A percentile compares a stretch with the other conserved stretches of the same genome.
These are phyloP conservation scores for Botrytis porri DNA, from an alignment of 2,329 filamentous ascomycete genomes.

Conservation along the genomic window DNA sequence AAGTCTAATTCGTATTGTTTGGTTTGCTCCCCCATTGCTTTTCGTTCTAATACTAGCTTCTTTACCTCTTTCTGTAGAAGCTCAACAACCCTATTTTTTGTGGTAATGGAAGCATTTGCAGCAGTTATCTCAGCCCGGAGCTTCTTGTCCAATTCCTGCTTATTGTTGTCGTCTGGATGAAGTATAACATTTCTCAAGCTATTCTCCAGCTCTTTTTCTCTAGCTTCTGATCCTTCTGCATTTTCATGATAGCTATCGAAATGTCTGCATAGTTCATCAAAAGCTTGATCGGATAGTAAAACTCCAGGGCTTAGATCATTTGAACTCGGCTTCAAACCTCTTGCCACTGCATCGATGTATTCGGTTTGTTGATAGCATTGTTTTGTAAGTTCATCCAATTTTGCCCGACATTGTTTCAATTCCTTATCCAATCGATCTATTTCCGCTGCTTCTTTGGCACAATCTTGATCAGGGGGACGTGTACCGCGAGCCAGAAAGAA, in stretches of 20 bases:
- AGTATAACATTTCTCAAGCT: not conserved
- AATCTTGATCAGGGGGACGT: not conserved
- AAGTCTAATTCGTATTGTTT: not conserved
- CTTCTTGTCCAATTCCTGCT: not conserved
- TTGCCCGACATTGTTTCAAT: not conserved
- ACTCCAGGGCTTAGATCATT: not conserved
- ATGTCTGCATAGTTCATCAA: constrained; percentile 3
- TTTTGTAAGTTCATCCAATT: not conserved
- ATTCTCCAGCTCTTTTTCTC: not conserved
- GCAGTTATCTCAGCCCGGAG: not conserved
- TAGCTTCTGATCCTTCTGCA: not conserved
- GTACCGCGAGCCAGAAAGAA: not conserved
- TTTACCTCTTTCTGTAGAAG: not conserved
- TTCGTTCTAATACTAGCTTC: not conserved
- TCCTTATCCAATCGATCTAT: not conserved
- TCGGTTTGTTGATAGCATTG: not conserved
- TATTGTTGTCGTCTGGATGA: not conserved
- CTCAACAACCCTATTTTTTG: not conserved
- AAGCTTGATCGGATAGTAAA: not conserved
- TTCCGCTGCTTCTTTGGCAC: not conserved
- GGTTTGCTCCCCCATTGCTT: too few species aligned
- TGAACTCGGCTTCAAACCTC: not conserved
- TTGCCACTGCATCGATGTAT: not conserved
- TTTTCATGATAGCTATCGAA: constrained; percentile 9
- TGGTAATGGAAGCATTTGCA: not conserved